A percentile compares a stretch with the other conserved stretches of the same genome.
Evolutionary conservation across 371 early-diverging fungal species (phyloP).

Genomic region (Saksenaea vasiformis): DNA sequence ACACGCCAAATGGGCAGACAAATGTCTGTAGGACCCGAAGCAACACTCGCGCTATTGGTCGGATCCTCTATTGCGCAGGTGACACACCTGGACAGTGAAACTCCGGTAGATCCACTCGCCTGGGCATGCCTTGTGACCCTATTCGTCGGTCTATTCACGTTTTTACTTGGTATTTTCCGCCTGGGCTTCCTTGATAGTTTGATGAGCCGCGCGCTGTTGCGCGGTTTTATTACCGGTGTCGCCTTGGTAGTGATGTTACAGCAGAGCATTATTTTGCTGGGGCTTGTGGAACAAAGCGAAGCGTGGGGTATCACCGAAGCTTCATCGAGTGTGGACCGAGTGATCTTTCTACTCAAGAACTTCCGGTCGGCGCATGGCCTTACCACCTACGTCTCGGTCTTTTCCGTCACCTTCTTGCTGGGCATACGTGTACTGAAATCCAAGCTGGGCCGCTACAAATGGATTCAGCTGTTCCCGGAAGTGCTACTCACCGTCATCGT

Average conservation of each 20-base stretch:
- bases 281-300: constrained; percentile 46
- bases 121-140: constrained; percentile 70
- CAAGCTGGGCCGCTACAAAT: constrained; percentile 26
- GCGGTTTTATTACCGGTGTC: constrained; percentile 90
- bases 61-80: constrained; percentile 27
- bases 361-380: constrained; percentile 59
- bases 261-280: constrained; percentile 74
- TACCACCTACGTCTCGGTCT: constrained; percentile 70
- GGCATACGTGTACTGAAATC: constrained; percentile 60
- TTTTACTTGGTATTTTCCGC: constrained; percentile 82
- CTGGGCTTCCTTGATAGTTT: constrained; percentile 93
- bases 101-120: constrained; percentile 24
- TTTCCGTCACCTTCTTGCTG: constrained; percentile 69
- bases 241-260: constrained; percentile 84
- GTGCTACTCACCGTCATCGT: constrained; percentile 80
- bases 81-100: constrained; percentile 17
- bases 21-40: constrained; percentile 23
- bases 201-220: constrained; percentile 81
- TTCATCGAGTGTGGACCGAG: constrained; percentile 69
- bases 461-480: constrained; percentile 83
- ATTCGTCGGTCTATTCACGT: constrained; percentile 84
- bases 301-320: constrained; percentile 49
- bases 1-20: not conserved
- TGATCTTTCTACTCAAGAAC: constrained; percentile 57
- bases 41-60: constrained; percentile 21